Percentiles rank a stretch among this genome's conserved stretches.
phyloP scores from a whole-genome alignment of 805 yeast genomes.

The Candida piceae region DNA sequence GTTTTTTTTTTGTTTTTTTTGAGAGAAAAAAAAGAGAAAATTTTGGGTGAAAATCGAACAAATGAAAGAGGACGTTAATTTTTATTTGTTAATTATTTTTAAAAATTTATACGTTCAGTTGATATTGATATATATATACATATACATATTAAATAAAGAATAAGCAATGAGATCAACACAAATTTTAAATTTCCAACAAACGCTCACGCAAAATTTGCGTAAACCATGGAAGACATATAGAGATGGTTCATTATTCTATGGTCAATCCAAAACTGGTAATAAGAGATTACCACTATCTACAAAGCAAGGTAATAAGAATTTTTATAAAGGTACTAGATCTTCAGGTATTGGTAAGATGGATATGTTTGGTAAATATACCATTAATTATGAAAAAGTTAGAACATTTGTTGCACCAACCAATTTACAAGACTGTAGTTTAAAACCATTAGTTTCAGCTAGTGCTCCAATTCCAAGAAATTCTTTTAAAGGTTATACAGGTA shows the following conservation, averaged over 20 bases:
- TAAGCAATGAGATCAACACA: conserved; percentile 45
- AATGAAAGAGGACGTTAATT: too few species aligned
- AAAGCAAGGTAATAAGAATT: conserved; percentile 90
- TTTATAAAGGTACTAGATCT: conserved; percentile 94
- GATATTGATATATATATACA: background rate
- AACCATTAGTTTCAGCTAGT: conserved; percentile 73
- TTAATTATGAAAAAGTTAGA: conserved; percentile 82
- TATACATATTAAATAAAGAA: too few species aligned
- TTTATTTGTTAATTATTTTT: too few species aligned
- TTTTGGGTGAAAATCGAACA: background rate
- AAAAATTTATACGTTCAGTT: background rate
- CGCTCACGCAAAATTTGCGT: conserved; percentile 45
- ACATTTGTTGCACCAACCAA: conserved; percentile 78
- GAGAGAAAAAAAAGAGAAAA: background rate
- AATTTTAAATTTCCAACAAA: conserved; percentile 41
- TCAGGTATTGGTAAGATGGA: conserved; percentile 86
- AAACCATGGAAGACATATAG: conserved; percentile 87
- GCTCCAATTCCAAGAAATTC: conserved; percentile 66
- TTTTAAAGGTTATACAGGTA: conserved; percentile 61
- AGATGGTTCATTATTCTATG: conserved; percentile 83
- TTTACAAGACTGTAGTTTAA: conserved; percentile 36
- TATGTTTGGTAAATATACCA: conserved; percentile 63
- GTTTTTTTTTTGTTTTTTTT: background rate
- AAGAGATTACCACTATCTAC: conserved; percentile 82
- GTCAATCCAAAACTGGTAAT: conserved; percentile 70